These are phyloP conservation scores for Lentinula boryana DNA, from an alignment of 768 basidiomycete species.

Conservation along the genomic window DNA sequence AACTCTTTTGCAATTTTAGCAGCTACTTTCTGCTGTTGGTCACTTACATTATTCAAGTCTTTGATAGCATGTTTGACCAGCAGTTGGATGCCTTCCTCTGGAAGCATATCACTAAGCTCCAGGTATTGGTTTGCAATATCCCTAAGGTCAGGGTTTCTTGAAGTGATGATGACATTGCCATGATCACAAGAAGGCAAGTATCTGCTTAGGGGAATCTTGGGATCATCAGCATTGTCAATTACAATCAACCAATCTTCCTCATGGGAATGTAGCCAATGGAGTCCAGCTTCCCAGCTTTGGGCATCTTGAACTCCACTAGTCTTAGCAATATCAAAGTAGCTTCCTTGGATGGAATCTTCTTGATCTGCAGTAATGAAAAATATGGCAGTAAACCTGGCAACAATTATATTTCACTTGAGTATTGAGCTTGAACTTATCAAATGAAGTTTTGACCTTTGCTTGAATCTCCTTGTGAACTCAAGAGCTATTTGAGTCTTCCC, in stretches of 20 bases:
- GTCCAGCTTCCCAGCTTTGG: neutral
- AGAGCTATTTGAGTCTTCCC: constrained; percentile 3
- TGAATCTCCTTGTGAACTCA: neutral
- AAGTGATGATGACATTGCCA: constrained; percentile 9
- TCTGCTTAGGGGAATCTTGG: neutral
- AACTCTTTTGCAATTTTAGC: neutral
- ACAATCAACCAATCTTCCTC: constrained; percentile 9
- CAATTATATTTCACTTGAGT: neutral
- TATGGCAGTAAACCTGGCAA: neutral
- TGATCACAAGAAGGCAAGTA: constrained; percentile 5
- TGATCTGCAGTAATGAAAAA: neutral
- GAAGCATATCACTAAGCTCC: neutral
- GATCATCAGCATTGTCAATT: constrained; percentile 10
- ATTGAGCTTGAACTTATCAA: neutral
- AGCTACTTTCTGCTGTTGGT: neutral
- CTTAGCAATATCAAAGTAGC: neutral
- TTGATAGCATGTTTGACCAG: neutral
- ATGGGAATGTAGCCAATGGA: neutral
- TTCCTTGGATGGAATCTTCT: neutral
- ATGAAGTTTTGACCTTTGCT: neutral
- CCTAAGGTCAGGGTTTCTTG: neutral
- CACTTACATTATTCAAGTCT: neutral
- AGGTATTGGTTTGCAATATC: neutral
- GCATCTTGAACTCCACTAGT: neutral
- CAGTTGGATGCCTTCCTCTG: neutral